Base-by-base conservation (phyloP, 768 basidiomycete species). In the Mycena vitilis region DNA sequence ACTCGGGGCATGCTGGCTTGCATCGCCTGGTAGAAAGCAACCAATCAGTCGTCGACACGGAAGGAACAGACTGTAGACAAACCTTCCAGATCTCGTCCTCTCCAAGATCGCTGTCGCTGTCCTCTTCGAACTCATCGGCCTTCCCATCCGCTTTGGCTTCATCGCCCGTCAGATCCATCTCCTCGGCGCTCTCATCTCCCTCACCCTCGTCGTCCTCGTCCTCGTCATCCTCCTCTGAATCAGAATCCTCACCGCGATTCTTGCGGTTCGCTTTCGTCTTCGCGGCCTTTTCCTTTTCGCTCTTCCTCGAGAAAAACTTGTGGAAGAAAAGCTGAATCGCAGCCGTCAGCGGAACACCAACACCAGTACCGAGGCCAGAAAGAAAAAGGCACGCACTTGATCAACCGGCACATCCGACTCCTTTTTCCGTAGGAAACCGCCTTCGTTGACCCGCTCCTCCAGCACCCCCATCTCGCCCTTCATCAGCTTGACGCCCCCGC, bases 41-140 rank as follows among this genome's bases (percentile, higher is more conserved):
- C 37, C 59, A 34, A 57, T 13, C 25, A 59, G 40, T 60, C 40
- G 55, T 13, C 12, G 15, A 45, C 30, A 22, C 13, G 54, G 20
- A 23, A 25, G 37, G 11, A n/a, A 57, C 51, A 65, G 15, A 65
- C 22, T 12, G 45, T 6, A 48, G 5, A 70, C 81, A 66, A 71
- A 95, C 96, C 90, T 93, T 95, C 96, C 96, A 98, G 20, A 97
- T 87, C 73, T 93, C 93, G 20, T 81, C 89, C 74, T 94, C 92
- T 15, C 87, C 87, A 1, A 77, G 71, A 52, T 86, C 87, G 61
- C 84, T 88, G 48, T 78, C 80, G 22, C 80, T 84, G 22, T 80
- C 84, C 34, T 71, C 70, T 9, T 64, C 70, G 11, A 57, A 61
- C 25, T 78, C 81, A 5, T 79, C 79, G 11, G 72, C 79, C 1